Conservation (phyloP, 768 basidiomycete genomes). For the Cystofilobasidium bisporidii region DNA sequence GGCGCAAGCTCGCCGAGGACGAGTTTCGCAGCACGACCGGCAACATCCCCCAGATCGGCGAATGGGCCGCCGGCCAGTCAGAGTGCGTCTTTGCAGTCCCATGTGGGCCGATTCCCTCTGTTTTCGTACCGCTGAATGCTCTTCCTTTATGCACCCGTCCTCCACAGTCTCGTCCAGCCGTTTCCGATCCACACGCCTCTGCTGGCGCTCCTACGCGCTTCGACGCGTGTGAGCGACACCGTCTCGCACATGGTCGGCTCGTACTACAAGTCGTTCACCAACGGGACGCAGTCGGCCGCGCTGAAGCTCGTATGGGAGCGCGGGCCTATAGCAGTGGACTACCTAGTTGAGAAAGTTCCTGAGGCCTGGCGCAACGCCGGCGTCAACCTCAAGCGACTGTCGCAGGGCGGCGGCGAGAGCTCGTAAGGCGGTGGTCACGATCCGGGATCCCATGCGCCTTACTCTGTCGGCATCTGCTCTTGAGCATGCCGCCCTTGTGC, state of each 20-base stretch:
- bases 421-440: no score
- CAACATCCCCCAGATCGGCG: conserved; percentile 5
- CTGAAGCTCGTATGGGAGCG: conserved; percentile 25
- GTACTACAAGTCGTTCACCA: conserved; percentile 29
- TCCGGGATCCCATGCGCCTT: no score
- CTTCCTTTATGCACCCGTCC: no score
- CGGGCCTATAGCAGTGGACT: conserved; percentile 8
- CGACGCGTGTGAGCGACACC: conserved; percentile 67
- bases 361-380: conserved; percentile 19
- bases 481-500: no score
- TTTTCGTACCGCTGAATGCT: neutral
- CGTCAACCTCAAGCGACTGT: conserved; percentile 8
- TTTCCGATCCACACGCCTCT: conserved; percentile 30
- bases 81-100: conserved; percentile 8
- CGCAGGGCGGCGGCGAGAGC: conserved; percentile 1
- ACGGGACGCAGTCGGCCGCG: conserved; percentile 31
- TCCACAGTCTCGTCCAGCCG: conserved; percentile 16
- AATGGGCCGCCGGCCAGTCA: conserved; percentile 13
- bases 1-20: neutral
- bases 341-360: conserved; percentile 1
- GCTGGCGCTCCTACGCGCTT: conserved; percentile 41
- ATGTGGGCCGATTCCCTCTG: neutral
- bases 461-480: no score
- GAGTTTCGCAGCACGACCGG: neutral
- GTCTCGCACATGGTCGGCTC: conserved; percentile 51